Evolutionary conservation across 768 basidiomycete species (phyloP).

Genomic region (Suillus clintonianus): DNA sequence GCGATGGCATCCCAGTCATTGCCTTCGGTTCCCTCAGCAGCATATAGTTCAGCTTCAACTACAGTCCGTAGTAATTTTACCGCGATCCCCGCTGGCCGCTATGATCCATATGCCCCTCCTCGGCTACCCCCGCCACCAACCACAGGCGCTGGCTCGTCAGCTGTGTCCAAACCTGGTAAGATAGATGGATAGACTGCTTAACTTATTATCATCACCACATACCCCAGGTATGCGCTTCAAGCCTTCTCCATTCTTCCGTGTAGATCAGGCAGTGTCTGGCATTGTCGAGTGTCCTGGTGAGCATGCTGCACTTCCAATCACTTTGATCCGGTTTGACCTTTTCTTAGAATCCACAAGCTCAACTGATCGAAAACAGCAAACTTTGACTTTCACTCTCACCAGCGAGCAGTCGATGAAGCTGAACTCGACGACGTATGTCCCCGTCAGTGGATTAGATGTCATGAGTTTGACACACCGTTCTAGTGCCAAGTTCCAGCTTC

Average conservation of each 20-base stretch:
- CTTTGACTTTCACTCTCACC: slow-evolving; percentile 63
- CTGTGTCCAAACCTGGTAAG: slow-evolving; percentile 29
- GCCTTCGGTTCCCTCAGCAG: slow-evolving; percentile 17
- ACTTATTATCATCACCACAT: slow-evolving; percentile 12
- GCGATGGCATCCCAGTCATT: slow-evolving; percentile 24
- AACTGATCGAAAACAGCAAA: slow-evolving; percentile 73
- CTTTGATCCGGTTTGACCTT: slow-evolving; percentile 7
- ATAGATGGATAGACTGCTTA: slow-evolving; percentile 13
- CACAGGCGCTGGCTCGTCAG: slow-evolving; percentile 36
- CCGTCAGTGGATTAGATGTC: slow-evolving; percentile 5
- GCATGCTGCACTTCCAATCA: slow-evolving; percentile 10
- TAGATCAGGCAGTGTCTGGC: slow-evolving; percentile 65
- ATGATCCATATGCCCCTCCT: slow-evolving; percentile 69
- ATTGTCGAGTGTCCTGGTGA: slow-evolving; percentile 81
- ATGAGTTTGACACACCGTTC: neutral
- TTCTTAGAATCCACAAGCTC: slow-evolving; percentile 69
- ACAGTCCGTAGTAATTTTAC: slow-evolving; percentile 19
- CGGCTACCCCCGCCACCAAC: slow-evolving; percentile 42
- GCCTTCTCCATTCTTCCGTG: slow-evolving; percentile 73
- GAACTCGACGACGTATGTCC: slow-evolving; percentile 51
- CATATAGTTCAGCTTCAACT: slow-evolving; percentile 20
- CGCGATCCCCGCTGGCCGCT: slow-evolving; percentile 42
- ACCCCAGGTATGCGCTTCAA: slow-evolving; percentile 71
- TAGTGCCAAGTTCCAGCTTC: slow-evolving; percentile 76
- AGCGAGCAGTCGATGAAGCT: slow-evolving; percentile 66